Evolutionary conservation across 2,329 filamentous ascomycete genomes (phyloP), one percentile per base, ranked within the genome.

Genomic region (Xylariaceae sp.): DNA sequence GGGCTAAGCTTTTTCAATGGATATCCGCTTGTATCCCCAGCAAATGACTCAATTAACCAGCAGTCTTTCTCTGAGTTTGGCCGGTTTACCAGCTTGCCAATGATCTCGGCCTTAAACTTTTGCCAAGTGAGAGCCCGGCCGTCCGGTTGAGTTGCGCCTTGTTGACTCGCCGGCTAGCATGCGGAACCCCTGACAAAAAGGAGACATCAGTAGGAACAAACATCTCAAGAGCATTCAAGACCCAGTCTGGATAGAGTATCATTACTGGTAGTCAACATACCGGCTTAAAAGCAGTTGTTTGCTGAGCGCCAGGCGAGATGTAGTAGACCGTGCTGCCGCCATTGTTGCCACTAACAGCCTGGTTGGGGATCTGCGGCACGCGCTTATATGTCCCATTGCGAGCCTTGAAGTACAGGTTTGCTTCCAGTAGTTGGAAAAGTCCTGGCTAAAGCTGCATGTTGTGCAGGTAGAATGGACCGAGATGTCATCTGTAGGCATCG

Each of bases 191-290:
- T 62, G 13, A 11, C 21, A 24, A 23, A 52, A 7, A 68, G 69
- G 48, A 69, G 73, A 9, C 66, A 63, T 23, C 60, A 38, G 26
- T 16, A 36, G n/a, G 8, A 24, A 7, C 21, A 24, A 11, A 24
- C 21, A 24, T 11, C 6, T 24, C 11, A 37, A 21, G 7, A 3
- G 11, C 11, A 21, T 16, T 26, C 7, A 24, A 11, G 11, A 11
- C 21, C 21, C 11, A 24, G 21, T 7, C 7, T 7, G 21, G 7
- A 24, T 7, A 24, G 21, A 7, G 6, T 6, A 24, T 24, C 21
- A 24, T n/a, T n/a, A n/a, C n/a, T n/a, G 5, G 13, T n/a, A 13
- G 7, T 47, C 33, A 68, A 81, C 40, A 67, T 74, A 57, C 70
- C 43, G 62, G 60, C 47, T 63, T 60, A 46, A 65, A 65, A 13